These are phyloP conservation scores for Cercophora newfieldiana DNA, from an alignment of 495 filamentous ascomycete species.

Conservation along the genomic window DNA sequence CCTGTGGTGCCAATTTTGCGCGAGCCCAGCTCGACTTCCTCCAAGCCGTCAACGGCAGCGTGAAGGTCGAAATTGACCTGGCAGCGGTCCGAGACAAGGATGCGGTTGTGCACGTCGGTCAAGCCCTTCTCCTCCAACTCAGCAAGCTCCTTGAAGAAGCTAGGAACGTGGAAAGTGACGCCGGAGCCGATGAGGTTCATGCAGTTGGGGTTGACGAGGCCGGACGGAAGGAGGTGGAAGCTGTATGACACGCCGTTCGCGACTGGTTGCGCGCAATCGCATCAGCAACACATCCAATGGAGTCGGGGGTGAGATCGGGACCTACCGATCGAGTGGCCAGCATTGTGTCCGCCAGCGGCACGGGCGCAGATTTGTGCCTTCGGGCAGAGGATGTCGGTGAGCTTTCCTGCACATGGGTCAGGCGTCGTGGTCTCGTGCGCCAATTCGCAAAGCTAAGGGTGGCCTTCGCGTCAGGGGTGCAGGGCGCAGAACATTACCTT, in stretches of 20 bases:
- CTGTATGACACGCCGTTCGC: conserved; percentile 40
- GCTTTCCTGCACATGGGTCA: conserved; percentile 51
- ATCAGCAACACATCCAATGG: conserved; percentile 10
- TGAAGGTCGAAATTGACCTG: conserved; percentile 87
- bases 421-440: conserved; percentile 44
- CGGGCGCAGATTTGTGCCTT: conserved; percentile 41
- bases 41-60: conserved; percentile 75
- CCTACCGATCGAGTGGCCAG: conserved; percentile 64
- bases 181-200: conserved; percentile 85
- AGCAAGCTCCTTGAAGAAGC: conserved; percentile 83
- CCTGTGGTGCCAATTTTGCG: conserved; percentile 58
- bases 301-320: too few relatives aligned
- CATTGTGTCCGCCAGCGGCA: conserved; percentile 39
- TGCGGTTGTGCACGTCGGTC: conserved; percentile 59
- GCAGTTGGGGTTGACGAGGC: conserved; percentile 73
- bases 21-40: conserved; percentile 70
- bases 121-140: conserved; percentile 72
- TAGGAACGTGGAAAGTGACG: conserved; percentile 73
- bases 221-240: conserved; percentile 68
- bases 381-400: conserved; percentile 43
- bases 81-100: conserved; percentile 78
- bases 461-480: background rate
- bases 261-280: conserved; percentile 26
- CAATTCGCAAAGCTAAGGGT: background rate
- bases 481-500: conserved; percentile 51